A percentile compares a stretch with the other conserved stretches of the same genome.
Evolutionary conservation across 768 basidiomycete species (phyloP).

Genomic region (Hydnum rufescens): DNA sequence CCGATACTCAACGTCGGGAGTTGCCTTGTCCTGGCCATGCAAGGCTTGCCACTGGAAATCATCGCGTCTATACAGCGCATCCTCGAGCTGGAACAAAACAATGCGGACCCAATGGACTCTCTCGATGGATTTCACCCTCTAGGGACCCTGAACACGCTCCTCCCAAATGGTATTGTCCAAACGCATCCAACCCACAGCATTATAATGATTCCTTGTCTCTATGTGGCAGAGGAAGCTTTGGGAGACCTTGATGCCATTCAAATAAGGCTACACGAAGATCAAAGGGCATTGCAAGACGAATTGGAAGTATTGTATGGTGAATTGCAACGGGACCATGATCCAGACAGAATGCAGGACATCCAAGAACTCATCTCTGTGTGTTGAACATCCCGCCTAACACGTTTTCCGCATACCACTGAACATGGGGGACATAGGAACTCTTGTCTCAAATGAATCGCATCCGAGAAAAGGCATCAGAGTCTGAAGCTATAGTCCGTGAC

Average conservation of each 20-base stretch:
- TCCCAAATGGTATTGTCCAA: constrained; percentile 51
- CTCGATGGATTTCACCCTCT: constrained; percentile 14
- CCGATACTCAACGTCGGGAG: no score
- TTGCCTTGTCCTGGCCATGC: no score
- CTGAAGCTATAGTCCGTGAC: constrained; percentile 84
- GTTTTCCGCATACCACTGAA: neutral
- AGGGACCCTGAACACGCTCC: constrained; percentile 37
- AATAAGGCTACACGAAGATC: constrained; percentile 43
- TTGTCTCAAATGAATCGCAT: constrained; percentile 91
- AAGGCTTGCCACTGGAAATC: constrained; percentile 36
- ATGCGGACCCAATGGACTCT: constrained; percentile 25
- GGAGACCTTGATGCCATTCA: constrained; percentile 53
- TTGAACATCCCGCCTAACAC: neutral
- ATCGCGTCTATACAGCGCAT: constrained; percentile 51
- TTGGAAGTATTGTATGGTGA: constrained; percentile 47
- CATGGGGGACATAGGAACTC: constrained; percentile 42
- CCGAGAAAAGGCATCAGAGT: constrained; percentile 90
- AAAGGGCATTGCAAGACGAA: constrained; percentile 48
- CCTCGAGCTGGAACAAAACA: constrained; percentile 27
- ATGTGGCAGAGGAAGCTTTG: constrained; percentile 47
- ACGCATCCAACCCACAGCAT: neutral
- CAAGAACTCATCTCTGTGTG: constrained; percentile 92
- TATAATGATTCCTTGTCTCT: neutral
- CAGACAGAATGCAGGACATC: constrained; percentile 71
- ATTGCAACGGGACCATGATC: constrained; percentile 60